These are phyloP conservation scores for Rhizomucor pusillus DNA, from an alignment of 371 early-diverging fungal species.

Conservation along the genomic window DNA sequence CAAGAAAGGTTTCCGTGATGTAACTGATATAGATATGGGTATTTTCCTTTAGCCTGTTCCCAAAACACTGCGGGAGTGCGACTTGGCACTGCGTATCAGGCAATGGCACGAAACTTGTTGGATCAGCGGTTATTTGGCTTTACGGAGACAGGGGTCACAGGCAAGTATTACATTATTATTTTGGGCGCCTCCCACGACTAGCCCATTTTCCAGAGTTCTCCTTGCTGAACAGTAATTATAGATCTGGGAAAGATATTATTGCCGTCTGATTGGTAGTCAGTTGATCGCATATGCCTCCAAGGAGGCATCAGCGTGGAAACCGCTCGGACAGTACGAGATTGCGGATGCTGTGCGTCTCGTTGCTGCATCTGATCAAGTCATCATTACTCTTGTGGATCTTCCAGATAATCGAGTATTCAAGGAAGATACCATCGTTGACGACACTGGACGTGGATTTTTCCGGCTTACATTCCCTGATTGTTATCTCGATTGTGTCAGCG, in stretches of 20 bases:
- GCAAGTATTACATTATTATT: constrained; percentile 16
- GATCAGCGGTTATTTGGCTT: constrained; percentile 34
- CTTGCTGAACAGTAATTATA: constrained; percentile 8
- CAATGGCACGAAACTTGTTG: constrained; percentile 42
- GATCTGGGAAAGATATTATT: constrained; percentile 41
- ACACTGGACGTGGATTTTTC: constrained; percentile 39
- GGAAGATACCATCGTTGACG: constrained; percentile 22
- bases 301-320: constrained; percentile 23
- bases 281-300: constrained; percentile 38
- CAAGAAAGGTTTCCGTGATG: too few species aligned
- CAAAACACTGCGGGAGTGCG: constrained; percentile 38
- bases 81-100: constrained; percentile 34
- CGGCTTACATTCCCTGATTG: constrained; percentile 34
- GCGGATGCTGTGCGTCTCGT: constrained; percentile 35
- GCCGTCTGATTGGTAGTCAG: constrained; percentile 39
- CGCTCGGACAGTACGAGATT: constrained; percentile 31
- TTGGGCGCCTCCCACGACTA: background rate
- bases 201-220: too few species aligned
- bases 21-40: too few species aligned
- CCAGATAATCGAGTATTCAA: constrained; percentile 23
- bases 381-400: constrained; percentile 34
- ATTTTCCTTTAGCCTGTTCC: constrained; percentile 23
- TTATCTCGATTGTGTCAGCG: constrained; percentile 41
- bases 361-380: constrained; percentile 40
- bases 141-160: constrained; percentile 25